Conservation (phyloP, 768 basidiomycete species). For the Cystobasidium onofrii region DNA sequence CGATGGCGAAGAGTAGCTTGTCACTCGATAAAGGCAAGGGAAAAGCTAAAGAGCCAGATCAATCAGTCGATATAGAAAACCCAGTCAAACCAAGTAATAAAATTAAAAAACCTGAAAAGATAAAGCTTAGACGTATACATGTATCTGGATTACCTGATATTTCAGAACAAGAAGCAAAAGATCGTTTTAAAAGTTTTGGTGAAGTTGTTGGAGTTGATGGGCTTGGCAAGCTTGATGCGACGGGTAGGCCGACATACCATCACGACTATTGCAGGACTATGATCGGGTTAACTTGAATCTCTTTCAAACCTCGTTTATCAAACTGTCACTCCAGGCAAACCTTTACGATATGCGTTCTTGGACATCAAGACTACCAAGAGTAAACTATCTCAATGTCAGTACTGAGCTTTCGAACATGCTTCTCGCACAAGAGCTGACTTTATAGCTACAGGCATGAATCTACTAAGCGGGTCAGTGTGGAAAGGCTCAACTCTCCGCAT, state of each 20-base stretch:
- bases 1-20: background rate
- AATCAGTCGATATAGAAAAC: background rate
- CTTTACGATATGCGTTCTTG: conserved; percentile 21
- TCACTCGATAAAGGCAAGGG: background rate
- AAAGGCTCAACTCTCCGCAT: conserved; percentile 77
- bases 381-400: conserved; percentile 21
- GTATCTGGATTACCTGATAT: conserved; percentile 24
- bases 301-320: too few relatives aligned
- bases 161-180: conserved; percentile 20
- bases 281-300: background rate
- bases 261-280: too few relatives aligned
- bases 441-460: conserved; percentile 46
- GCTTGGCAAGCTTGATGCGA: conserved; percentile 24
- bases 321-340: conserved; percentile 11
- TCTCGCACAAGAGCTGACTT: background rate
- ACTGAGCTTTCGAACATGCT: too few relatives aligned
- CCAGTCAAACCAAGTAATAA: background rate
- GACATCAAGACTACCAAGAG: conserved; percentile 28
- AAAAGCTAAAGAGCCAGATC: background rate
- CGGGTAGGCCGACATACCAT: too few relatives aligned
- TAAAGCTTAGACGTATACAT: conserved; percentile 19
- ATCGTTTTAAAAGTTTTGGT: conserved; percentile 27
- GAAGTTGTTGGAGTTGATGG: conserved; percentile 16
- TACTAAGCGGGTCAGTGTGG: conserved; percentile 73
- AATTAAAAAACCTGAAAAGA: conserved; percentile 28